Evolutionary conservation across 2,329 filamentous ascomycete genomes (phyloP).

Genomic region (Calonectria crousiana): DNA sequence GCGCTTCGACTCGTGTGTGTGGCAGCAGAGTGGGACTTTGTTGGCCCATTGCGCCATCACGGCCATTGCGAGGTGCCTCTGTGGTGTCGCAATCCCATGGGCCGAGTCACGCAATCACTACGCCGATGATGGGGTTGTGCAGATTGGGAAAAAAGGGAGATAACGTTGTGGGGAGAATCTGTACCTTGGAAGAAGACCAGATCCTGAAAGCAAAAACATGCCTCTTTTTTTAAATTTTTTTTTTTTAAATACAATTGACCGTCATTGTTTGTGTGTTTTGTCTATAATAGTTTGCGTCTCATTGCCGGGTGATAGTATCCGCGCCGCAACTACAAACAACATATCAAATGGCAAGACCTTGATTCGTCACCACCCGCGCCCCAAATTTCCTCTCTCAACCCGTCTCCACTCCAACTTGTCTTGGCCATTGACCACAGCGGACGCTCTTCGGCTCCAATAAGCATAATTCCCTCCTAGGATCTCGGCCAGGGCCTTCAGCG

Average conservation of each 20-base stretch:
- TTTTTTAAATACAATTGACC: too few relatives aligned
- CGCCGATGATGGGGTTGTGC: not conserved
- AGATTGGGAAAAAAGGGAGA: not conserved
- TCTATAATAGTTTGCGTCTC: too few relatives aligned
- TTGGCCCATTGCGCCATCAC: slow-evolving; percentile 39
- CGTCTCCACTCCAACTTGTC: not conserved
- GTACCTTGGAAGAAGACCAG: not conserved
- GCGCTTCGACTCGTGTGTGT: not conserved
- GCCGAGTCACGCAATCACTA: slow-evolving; percentile 38
- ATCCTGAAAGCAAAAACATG: not conserved
- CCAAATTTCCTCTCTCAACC: not conserved
- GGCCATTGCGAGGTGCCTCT: slow-evolving; percentile 17
- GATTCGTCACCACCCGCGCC: not conserved
- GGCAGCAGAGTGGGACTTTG: slow-evolving; percentile 19
- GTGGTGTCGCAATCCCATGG: slow-evolving; percentile 42
- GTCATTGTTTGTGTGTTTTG: not conserved
- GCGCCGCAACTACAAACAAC: not conserved
- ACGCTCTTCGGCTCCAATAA: slow-evolving; percentile 8
- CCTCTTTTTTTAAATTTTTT: too few relatives aligned
- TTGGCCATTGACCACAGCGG: not conserved
- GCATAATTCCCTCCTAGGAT: slow-evolving; percentile 15
- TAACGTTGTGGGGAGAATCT: not conserved
- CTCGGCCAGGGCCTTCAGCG: slow-evolving; percentile 38
- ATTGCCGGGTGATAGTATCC: not conserved
- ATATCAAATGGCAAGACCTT: not conserved